These are phyloP conservation scores for Diplodia mutila DNA, from an alignment of 2,329 filamentous ascomycete species.

Conservation along the genomic window DNA sequence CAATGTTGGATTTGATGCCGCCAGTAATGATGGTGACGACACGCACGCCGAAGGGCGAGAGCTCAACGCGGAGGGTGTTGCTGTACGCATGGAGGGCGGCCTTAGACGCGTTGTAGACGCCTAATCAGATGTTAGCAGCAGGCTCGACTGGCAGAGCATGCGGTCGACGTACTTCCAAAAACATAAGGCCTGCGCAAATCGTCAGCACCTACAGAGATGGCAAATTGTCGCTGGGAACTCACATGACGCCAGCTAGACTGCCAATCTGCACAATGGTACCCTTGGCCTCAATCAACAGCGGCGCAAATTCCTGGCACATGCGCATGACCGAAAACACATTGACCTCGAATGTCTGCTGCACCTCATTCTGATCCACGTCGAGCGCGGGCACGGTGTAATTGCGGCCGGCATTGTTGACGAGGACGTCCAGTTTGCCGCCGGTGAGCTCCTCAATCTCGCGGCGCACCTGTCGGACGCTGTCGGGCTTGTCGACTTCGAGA, in stretches of 20 bases:
- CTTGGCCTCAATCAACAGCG: conserved; percentile 54
- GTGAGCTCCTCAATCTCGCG: conserved; percentile 52
- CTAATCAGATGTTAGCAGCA: conserved; percentile 56
- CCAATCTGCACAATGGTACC: conserved; percentile 54
- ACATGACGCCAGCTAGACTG: conserved; percentile 48
- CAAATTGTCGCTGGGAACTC: neutral
- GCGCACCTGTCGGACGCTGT: conserved; percentile 54
- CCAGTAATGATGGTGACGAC: conserved; percentile 60
- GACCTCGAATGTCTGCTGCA: conserved; percentile 53
- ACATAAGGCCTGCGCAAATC: conserved; percentile 38
- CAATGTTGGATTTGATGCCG: conserved; percentile 63
- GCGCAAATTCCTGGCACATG: conserved; percentile 61
- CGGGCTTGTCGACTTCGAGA: conserved; percentile 56
- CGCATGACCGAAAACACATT: conserved; percentile 63
- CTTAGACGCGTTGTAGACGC: conserved; percentile 37
- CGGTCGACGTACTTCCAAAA: conserved; percentile 51
- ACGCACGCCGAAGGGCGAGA: conserved; percentile 55
- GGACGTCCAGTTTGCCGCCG: conserved; percentile 55
- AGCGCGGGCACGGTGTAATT: conserved; percentile 63
- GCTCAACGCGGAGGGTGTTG: conserved; percentile 53
- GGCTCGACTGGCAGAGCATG: conserved; percentile 59
- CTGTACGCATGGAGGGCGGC: conserved; percentile 34
- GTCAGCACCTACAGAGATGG: neutral
- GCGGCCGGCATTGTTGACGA: conserved; percentile 62
- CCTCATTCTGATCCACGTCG: conserved; percentile 56